Percentiles rank a stretch among this genome's conserved stretches.
Evolutionary conservation across 1,284 basidiomycete genomes (phyloP).

Genomic region (Acaromyces ingoldii): DNA sequence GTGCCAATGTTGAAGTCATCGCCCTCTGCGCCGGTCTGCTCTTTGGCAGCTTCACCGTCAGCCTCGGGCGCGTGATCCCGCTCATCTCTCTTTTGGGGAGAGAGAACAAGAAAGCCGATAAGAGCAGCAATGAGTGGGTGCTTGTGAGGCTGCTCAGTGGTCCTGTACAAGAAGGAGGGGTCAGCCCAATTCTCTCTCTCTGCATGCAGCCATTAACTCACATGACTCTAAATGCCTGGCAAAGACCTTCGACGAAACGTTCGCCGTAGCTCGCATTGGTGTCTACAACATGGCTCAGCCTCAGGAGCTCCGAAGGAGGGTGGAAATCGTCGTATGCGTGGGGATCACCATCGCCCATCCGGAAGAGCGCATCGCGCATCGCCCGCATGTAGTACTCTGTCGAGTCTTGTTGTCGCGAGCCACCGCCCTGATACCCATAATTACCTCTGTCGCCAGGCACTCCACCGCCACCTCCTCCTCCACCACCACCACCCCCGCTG

Average conservation of each 20-base stretch:
- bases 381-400: neutral
- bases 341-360: neutral
- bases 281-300: neutral
- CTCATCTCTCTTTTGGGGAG: conserved; percentile 14
- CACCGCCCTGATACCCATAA: neutral
- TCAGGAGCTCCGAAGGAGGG: neutral
- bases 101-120: conserved; percentile 39
- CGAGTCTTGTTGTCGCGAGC: neutral
- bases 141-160: conserved; percentile 24
- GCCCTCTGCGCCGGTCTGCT: neutral
- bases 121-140: conserved; percentile 33
- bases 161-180: conserved; percentile 3
- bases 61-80: neutral
- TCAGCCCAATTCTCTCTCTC: neutral
- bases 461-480: neutral
- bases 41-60: conserved; percentile 1
- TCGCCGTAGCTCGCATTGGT: neutral
- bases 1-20: conserved; percentile 24
- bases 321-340: conserved; percentile 1
- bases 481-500: neutral
- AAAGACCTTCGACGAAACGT: neutral
- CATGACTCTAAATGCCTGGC: neutral
- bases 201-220: neutral
- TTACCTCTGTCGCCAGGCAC: neutral
- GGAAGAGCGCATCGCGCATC: conserved; percentile 2